Conservation (phyloP, 2,329 filamentous ascomycete genomes). For the Scedosporium boydii region DNA sequence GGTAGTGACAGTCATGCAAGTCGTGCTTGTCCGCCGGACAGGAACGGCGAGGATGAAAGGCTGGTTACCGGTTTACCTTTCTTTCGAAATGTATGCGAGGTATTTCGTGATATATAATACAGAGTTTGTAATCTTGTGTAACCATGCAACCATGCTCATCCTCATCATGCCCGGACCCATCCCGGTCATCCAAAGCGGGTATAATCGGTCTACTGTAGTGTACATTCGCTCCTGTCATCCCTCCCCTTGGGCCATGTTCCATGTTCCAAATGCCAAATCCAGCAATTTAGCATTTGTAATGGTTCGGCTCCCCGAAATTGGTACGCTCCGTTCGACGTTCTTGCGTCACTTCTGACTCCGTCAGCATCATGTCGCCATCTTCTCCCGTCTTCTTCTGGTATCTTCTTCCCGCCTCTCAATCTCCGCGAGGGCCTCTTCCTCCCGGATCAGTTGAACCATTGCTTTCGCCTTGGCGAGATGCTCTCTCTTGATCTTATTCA, state of each 20-base stretch:
- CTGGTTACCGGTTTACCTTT: too few relatives aligned
- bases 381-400: neutral
- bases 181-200: neutral
- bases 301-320: neutral
- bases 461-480: slow-evolving; percentile 30
- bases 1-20: too few relatives aligned
- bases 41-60: too few relatives aligned
- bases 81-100: too few relatives aligned
- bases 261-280: neutral
- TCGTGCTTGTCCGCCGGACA: too few relatives aligned
- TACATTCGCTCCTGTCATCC: too few relatives aligned
- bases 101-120: slow-evolving; percentile 2
- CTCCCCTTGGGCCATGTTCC: neutral
- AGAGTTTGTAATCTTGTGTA: neutral
- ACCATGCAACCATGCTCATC: neutral
- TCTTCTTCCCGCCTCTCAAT: slow-evolving; percentile 11
- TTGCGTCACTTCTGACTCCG: neutral
- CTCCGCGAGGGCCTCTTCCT: slow-evolving; percentile 26
- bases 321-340: neutral
- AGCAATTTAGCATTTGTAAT: neutral
- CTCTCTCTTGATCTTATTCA: slow-evolving; percentile 25
- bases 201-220: neutral
- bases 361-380: slow-evolving; percentile 1
- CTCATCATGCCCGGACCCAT: too few relatives aligned
- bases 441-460: slow-evolving; percentile 27